phyloP scores from a whole-genome alignment of 805 yeast genomes.

The Komagataella pastoris region DNA sequence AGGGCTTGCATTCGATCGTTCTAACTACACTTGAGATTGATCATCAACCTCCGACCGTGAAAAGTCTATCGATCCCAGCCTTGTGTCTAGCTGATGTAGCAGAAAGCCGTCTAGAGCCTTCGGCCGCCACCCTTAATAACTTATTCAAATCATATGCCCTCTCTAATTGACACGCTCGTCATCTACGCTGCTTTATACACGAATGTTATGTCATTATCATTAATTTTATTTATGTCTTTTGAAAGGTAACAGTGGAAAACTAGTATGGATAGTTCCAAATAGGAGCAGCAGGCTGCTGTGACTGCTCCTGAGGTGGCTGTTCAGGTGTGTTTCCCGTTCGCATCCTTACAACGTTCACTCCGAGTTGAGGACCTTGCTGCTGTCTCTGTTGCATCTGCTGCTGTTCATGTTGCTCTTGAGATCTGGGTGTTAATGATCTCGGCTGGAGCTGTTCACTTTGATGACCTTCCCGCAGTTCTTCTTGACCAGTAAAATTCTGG shows the following conservation, averaged over 20 bases:
- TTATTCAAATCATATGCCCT: no score
- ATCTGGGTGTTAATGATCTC: slow-evolving; percentile 2
- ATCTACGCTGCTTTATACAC: background rate
- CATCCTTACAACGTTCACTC: background rate
- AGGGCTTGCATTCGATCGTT: no score
- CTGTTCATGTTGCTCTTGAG: slow-evolving; percentile 4
- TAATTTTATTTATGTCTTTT: background rate
- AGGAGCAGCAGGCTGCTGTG: background rate
- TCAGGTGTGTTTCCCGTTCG: background rate
- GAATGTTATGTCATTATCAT: background rate
- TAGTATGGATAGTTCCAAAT: background rate
- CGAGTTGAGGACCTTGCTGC: background rate
- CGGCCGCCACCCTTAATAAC: no score
- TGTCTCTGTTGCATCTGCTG: slow-evolving; percentile 1
- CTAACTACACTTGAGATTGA: no score
- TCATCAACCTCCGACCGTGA: no score
- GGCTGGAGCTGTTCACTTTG: background rate
- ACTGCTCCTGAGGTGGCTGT: background rate
- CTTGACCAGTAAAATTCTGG: background rate
- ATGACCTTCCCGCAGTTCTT: background rate
- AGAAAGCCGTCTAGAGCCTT: no score
- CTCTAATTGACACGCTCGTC: background rate
- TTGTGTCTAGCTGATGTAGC: no score
- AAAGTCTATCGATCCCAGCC: no score
- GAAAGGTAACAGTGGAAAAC: background rate